Evolutionary conservation across 352 stramenopile genomes (phyloP).

Genomic region (Pythium insidiosum): DNA sequence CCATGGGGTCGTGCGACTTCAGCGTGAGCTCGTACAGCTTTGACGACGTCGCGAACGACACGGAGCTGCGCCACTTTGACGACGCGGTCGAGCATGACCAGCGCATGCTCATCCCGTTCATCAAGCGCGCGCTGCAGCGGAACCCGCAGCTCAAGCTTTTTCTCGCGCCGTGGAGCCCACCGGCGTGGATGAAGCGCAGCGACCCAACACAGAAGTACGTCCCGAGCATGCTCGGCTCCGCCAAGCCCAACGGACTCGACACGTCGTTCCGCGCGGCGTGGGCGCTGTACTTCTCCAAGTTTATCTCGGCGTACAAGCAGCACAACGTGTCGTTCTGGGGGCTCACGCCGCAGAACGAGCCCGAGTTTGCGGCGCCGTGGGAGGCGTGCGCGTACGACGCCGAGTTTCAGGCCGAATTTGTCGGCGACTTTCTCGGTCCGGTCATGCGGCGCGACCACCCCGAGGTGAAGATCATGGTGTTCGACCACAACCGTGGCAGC

Average conservation of each 20-base stretch:
- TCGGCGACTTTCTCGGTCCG: conserved; percentile 80
- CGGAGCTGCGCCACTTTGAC: conserved; percentile 69
- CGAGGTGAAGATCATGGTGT: conserved; percentile 86
- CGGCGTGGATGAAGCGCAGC: conserved; percentile 81
- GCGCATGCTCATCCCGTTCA: conserved; percentile 76
- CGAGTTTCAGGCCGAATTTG: conserved; percentile 61
- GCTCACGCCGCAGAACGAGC: conserved; percentile 89
- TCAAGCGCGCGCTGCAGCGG: conserved; percentile 55
- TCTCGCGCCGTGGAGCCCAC: conserved; percentile 82
- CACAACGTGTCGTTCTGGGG: conserved; percentile 83
- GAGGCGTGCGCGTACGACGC: conserved; percentile 58
- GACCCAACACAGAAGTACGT: conserved; percentile 25
- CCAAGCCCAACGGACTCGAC: conserved; percentile 35
- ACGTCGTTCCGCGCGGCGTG: conserved; percentile 53
- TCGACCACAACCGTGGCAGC: conserved; percentile 87
- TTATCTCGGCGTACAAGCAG: conserved; percentile 86
- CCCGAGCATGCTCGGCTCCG: conserved; percentile 58
- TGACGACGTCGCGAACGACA: conserved; percentile 71
- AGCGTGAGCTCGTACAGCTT: conserved; percentile 83
- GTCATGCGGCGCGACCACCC: conserved; percentile 79
- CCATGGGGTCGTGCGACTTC: conserved; percentile 90
- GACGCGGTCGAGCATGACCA: conserved; percentile 66
- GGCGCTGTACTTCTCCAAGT: conserved; percentile 91
- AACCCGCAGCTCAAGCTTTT: conserved; percentile 80
- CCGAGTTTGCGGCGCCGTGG: conserved; percentile 66